Conservation (phyloP, 768 basidiomycete genomes). For the Lactarius pseudohatsudake region DNA sequence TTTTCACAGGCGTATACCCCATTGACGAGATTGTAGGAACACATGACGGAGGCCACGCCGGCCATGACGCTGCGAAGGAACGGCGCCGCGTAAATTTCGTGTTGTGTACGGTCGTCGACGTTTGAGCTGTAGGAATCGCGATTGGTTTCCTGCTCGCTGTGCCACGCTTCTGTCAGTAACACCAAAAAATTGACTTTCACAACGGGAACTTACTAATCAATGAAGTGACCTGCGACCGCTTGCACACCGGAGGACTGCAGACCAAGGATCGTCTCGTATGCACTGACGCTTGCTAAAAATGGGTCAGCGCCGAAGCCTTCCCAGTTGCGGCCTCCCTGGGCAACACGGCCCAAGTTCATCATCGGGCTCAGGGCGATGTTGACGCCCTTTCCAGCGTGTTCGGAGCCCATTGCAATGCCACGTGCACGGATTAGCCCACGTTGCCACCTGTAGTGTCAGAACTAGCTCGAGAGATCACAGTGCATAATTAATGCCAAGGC, state of each 20-base stretch:
- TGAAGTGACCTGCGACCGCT: conserved; percentile 81
- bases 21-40: conserved; percentile 70
- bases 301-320: conserved; percentile 96
- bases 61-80: conserved; percentile 73
- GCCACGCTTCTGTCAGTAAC: not conserved
- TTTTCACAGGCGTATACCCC: conserved; percentile 77
- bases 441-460: conserved; percentile 54
- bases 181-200: not conserved
- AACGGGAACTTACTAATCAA: conserved; percentile 58
- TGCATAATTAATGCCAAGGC: conserved; percentile 30
- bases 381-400: conserved; percentile 82
- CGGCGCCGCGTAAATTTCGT: conserved; percentile 71
- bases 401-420: conserved; percentile 78
- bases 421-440: conserved; percentile 74
- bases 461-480: not conserved
- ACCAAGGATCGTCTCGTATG: conserved; percentile 83
- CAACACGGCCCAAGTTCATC: conserved; percentile 87
- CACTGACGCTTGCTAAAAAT: conserved; percentile 72
- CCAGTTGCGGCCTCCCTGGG: conserved; percentile 86
- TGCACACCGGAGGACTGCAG: conserved; percentile 79
- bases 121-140: conserved; percentile 58
- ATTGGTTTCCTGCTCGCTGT: conserved; percentile 67
- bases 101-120: conserved; percentile 77
- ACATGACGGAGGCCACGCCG: conserved; percentile 73
- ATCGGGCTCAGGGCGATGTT: conserved; percentile 76